These are phyloP conservation scores for Elaphomyces granulatus DNA, from an alignment of 495 filamentous ascomycete genomes.

Conservation along the genomic window DNA sequence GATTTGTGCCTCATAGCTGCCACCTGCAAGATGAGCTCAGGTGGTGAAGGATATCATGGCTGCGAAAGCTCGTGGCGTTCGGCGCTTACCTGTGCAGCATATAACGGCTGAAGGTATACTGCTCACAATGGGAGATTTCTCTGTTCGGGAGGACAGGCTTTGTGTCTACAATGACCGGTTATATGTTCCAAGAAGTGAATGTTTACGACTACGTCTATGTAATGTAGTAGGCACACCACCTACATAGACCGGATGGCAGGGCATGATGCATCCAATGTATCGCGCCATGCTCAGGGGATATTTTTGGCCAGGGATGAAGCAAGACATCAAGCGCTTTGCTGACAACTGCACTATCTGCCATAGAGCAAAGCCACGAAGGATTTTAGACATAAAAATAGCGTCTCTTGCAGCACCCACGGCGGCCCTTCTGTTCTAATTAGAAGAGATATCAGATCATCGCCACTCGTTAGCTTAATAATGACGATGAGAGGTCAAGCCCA, in stretches of 20 bases:
- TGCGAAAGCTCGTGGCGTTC: too few species aligned
- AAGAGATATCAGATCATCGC: too few species aligned
- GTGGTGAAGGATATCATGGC: background rate
- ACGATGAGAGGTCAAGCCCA: too few species aligned
- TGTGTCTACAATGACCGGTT: background rate
- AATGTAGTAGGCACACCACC: background rate
- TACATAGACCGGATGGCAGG: background rate
- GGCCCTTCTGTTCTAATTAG: too few species aligned
- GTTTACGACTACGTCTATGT: background rate
- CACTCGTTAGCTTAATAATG: too few species aligned
- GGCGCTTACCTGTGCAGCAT: too few species aligned
- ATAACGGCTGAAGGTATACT: background rate
- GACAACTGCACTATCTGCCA: background rate
- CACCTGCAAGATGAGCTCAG: background rate
- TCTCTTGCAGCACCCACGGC: too few species aligned
- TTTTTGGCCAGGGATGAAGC: background rate
- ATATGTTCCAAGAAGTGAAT: background rate
- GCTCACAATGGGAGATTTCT: background rate
- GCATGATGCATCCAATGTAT: background rate
- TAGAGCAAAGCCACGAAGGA: background rate
- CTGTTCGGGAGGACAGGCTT: background rate
- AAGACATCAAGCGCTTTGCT: background rate
- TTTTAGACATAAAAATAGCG: too few species aligned
- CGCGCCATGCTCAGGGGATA: background rate
- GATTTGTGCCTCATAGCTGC: too few species aligned